phyloP scores from a whole-genome alignment of 1,139 yeast species.

The Yamadazyma dendronema region DNA sequence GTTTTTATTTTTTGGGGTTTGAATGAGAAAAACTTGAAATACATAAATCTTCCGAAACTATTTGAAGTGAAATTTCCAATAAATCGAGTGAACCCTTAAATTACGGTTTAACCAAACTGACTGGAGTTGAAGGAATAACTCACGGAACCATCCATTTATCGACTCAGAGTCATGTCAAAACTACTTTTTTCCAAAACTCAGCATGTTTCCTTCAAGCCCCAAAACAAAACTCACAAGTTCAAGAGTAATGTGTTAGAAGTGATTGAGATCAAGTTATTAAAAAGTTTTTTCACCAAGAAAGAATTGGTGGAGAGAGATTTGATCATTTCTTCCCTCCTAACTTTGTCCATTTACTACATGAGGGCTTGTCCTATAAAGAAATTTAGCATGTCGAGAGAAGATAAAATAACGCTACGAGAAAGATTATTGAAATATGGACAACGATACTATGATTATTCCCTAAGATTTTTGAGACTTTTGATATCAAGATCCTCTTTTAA shows the following conservation, averaged over 20 bases:
- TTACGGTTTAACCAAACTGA: neutral
- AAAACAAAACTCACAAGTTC: neutral
- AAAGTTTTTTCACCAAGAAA: conserved; percentile 8
- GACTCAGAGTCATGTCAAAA: neutral
- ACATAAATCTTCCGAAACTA: neutral
- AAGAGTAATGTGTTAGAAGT: conserved; percentile 1
- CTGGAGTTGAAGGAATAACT: no score
- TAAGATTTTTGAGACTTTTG: conserved; percentile 18
- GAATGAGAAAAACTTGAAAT: neutral
- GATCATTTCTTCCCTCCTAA: conserved; percentile 17
- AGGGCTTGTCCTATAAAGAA: conserved; percentile 22
- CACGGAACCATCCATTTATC: no score
- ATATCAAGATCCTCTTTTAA: conserved; percentile 18
- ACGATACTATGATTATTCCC: conserved; percentile 21
- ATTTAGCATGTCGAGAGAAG: conserved; percentile 11
- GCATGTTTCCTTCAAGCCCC: neutral
- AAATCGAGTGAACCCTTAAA: neutral
- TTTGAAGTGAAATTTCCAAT: neutral
- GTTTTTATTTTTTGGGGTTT: neutral
- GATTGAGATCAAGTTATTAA: conserved; percentile 10
- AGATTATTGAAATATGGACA: conserved; percentile 16
- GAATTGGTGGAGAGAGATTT: conserved; percentile 12
- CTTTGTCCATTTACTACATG: conserved; percentile 21
- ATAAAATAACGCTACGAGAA: conserved; percentile 13
- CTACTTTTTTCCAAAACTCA: neutral